Conservation (phyloP, 495 filamentous ascomycete species). For the Penicillium roqueforti region DNA sequence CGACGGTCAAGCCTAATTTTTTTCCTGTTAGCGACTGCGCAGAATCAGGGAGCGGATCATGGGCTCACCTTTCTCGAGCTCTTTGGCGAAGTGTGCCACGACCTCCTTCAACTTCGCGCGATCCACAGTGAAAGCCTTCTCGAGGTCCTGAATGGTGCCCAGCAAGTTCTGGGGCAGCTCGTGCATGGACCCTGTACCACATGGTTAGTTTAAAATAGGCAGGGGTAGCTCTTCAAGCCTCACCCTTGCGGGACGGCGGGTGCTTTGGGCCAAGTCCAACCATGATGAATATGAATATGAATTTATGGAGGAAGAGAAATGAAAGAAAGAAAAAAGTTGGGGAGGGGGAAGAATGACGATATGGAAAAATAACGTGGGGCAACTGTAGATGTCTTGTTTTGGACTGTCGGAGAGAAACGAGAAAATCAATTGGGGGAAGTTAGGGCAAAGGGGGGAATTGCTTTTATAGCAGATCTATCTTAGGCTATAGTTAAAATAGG, state of each 20-base stretch:
- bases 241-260: slow-evolving; percentile 73
- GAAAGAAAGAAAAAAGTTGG: slow-evolving; percentile 2
- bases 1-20: slow-evolving; percentile 67
- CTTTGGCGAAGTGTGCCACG: slow-evolving; percentile 79
- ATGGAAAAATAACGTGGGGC: slow-evolving; percentile 23
- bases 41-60: not conserved
- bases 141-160: slow-evolving; percentile 77
- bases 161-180: slow-evolving; percentile 82
- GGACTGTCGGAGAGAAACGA: slow-evolving; percentile 20
- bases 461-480: too few species aligned
- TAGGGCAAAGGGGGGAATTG: not conserved
- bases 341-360: slow-evolving; percentile 21
- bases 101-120: slow-evolving; percentile 79
- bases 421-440: slow-evolving; percentile 1
- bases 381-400: slow-evolving; percentile 21
- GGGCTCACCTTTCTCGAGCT: slow-evolving; percentile 76
- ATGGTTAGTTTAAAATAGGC: slow-evolving; percentile 18
- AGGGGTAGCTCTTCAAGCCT: slow-evolving; percentile 30
- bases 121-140: slow-evolving; percentile 80
- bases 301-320: not conserved
- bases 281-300: slow-evolving; percentile 56
- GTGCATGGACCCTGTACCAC: slow-evolving; percentile 63
- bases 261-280: slow-evolving; percentile 69
- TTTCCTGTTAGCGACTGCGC: slow-evolving; percentile 5
- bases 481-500: too few species aligned